phyloP scores from a whole-genome alignment of 1,284 basidiomycete genomes.

The Naganishia sp. region DNA sequence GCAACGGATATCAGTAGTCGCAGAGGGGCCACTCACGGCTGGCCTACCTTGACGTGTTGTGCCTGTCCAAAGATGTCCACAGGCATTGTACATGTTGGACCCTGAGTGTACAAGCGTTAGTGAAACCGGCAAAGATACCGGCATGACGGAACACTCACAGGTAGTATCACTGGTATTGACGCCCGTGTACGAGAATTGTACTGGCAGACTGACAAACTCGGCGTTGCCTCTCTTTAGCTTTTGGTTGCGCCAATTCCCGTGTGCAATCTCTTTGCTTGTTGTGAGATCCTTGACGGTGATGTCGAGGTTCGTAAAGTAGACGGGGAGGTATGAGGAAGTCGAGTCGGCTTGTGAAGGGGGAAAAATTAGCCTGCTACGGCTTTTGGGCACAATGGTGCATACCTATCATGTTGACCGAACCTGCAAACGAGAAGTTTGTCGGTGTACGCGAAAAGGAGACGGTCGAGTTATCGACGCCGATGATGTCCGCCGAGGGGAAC shows the following conservation, averaged over 20 bases:
- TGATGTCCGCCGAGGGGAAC: constrained; percentile 58
- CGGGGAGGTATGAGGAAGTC: constrained; percentile 67
- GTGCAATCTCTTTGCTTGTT: constrained; percentile 65
- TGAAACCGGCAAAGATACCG: background rate
- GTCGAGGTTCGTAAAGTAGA: constrained; percentile 66
- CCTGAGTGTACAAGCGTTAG: constrained; percentile 54
- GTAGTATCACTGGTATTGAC: constrained; percentile 77
- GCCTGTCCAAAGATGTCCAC: constrained; percentile 63
- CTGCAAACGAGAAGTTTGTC: constrained; percentile 82
- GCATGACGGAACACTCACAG: constrained; percentile 59
- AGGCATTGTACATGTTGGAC: constrained; percentile 75
- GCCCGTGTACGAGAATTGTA: constrained; percentile 78
- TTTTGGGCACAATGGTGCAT: constrained; percentile 20
- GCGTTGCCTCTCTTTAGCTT: constrained; percentile 67
- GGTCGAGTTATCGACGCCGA: constrained; percentile 63
- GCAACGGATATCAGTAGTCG: background rate
- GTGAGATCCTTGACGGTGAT: constrained; percentile 63
- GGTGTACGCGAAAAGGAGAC: constrained; percentile 67
- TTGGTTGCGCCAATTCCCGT: constrained; percentile 62
- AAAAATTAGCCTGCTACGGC: background rate
- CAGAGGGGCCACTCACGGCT: background rate
- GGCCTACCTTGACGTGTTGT: constrained; percentile 63
- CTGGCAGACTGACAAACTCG: constrained; percentile 65
- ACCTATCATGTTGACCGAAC: constrained; percentile 66
- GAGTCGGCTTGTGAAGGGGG: constrained; percentile 61